Evolutionary conservation across 1,284 basidiomycete genomes (phyloP).

Genomic region (Puccinia hordei): DNA sequence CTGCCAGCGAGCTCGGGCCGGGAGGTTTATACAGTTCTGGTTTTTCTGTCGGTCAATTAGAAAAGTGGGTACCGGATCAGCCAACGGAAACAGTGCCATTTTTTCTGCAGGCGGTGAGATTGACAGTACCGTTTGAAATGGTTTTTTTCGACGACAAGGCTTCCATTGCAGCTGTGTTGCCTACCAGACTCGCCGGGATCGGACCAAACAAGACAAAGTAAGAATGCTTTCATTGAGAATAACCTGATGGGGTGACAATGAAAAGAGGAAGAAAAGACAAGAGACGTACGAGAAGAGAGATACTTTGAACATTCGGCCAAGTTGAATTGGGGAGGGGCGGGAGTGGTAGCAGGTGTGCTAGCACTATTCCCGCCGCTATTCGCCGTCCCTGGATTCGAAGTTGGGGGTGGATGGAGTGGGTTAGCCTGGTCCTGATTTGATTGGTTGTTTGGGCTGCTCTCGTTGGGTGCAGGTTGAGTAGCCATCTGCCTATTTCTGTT

Average conservation of each 20-base stretch:
- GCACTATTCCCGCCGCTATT: not conserved
- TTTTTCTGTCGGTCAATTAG: not conserved
- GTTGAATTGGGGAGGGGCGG: slow-evolving; percentile 24
- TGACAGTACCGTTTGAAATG: not conserved
- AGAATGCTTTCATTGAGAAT: too few species aligned
- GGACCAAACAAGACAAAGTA: not conserved
- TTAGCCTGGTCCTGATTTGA: not conserved
- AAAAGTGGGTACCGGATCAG: not conserved
- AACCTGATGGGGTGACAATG: not conserved
- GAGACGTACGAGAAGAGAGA: slow-evolving; percentile 8
- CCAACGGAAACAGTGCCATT: not conserved
- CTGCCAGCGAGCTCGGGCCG: not conserved
- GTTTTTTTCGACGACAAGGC: slow-evolving; percentile 20
- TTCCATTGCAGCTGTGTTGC: slow-evolving; percentile 27
- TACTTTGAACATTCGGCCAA: slow-evolving; percentile 13
- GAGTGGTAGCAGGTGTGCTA: not conserved
- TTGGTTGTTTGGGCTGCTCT: not conserved
- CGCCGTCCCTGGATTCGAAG: not conserved
- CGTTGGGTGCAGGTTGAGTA: too few species aligned
- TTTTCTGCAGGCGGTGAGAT: not conserved
- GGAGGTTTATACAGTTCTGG: slow-evolving; percentile 37
- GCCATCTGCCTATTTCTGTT: too few species aligned
- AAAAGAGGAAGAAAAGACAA: not conserved
- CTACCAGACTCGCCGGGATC: not conserved
- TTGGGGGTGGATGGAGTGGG: not conserved